These are phyloP conservation scores for Talaromyces nanjingensis DNA, from an alignment of 495 filamentous ascomycete genomes.

Conservation along the genomic window DNA sequence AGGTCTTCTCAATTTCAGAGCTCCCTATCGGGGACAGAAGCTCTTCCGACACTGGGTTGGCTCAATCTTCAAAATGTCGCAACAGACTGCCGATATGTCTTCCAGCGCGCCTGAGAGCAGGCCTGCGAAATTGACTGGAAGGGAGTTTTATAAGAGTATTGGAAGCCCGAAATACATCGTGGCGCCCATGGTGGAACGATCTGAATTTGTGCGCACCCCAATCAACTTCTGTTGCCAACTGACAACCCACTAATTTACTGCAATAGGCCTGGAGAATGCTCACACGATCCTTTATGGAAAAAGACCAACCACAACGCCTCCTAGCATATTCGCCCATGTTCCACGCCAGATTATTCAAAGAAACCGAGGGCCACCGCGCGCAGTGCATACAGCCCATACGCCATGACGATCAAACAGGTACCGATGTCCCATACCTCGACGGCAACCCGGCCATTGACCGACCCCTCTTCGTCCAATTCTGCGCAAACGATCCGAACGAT, in stretches of 20 bases:
- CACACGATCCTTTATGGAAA: constrained; percentile 77
- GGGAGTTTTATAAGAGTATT: constrained; percentile 88
- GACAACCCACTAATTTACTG: constrained; percentile 10
- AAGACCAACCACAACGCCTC: constrained; percentile 47
- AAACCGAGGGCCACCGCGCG: constrained; percentile 66
- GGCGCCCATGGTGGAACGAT: constrained; percentile 97
- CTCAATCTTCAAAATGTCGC: constrained; percentile 22
- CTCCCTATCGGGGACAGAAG: constrained; percentile 25
- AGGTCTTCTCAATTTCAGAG: constrained; percentile 20
- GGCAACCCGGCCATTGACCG: constrained; percentile 77
- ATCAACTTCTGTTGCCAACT: background rate
- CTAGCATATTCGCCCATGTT: constrained; percentile 93
- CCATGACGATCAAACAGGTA: constrained; percentile 22
- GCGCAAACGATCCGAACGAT: constrained; percentile 77
- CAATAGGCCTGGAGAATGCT: constrained; percentile 90
- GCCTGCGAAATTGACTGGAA: constrained; percentile 61
- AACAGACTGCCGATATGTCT: constrained; percentile 10
- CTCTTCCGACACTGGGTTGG: constrained; percentile 9
- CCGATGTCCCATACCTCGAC: constrained; percentile 55
- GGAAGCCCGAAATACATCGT: constrained; percentile 85
- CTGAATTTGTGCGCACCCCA: constrained; percentile 72
- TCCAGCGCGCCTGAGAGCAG: constrained; percentile 15
- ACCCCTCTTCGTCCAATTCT: constrained; percentile 94
- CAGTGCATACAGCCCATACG: constrained; percentile 69
- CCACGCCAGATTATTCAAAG: constrained; percentile 77